Evolutionary conservation across 2,329 filamentous ascomycete genomes (phyloP).

Genomic region (Fusarium keratoplasticum): DNA sequence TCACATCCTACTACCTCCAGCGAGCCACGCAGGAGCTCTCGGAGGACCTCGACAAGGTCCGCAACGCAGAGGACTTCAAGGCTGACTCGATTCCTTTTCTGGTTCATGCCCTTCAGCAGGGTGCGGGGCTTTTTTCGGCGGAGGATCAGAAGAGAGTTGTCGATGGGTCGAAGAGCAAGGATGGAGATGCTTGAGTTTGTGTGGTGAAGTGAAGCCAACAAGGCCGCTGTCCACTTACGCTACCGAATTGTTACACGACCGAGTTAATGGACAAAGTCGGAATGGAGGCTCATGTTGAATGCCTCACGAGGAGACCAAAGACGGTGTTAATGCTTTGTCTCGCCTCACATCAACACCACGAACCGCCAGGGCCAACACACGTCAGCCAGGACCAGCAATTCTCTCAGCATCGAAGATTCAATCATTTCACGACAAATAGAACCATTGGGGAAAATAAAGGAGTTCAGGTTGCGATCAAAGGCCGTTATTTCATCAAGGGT

Average conservation of each 20-base stretch:
- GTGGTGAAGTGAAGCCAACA: not conserved
- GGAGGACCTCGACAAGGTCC: slow-evolving; percentile 78
- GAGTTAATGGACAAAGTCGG: not conserved
- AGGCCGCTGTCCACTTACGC: not conserved
- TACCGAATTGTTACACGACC: not conserved
- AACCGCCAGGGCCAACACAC: not conserved
- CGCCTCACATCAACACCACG: not conserved
- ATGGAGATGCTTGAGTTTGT: slow-evolving; percentile 22
- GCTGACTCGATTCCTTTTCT: slow-evolving; percentile 72
- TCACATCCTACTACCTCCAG: slow-evolving; percentile 76
- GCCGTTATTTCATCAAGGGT: slow-evolving; percentile 39
- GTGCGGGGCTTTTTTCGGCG: slow-evolving; percentile 68
- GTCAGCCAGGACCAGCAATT: not conserved
- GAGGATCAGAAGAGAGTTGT: slow-evolving; percentile 51
- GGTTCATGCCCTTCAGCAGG: slow-evolving; percentile 76
- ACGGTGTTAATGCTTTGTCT: not conserved
- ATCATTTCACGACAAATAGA: not conserved
- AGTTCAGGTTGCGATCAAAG: slow-evolving; percentile 1
- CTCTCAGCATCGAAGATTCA: not conserved
- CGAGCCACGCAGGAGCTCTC: slow-evolving; percentile 77
- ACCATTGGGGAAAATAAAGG: not conserved
- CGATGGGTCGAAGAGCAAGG: slow-evolving; percentile 24
- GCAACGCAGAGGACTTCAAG: slow-evolving; percentile 77
- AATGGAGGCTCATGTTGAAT: not conserved
- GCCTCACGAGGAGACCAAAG: not conserved